Evolutionary conservation across 768 basidiomycete species (phyloP), one percentile per base, ranked within the genome.

Genomic region (Hygrocybe punicea): DNA sequence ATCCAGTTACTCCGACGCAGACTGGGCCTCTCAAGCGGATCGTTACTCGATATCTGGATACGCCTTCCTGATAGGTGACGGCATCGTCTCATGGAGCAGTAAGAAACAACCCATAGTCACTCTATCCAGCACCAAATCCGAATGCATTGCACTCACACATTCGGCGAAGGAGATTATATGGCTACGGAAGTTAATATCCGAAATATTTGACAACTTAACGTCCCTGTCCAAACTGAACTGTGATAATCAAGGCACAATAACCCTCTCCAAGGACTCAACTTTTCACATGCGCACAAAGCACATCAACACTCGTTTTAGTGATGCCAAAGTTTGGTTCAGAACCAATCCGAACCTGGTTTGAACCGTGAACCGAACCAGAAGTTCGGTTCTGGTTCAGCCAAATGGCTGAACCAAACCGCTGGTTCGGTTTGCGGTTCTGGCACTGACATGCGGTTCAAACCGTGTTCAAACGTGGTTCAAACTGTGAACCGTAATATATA

Each of bases 121-220:
- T 8, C 45, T 64, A 10, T 64, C 60, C 3, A 63, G 59, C 4
- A 53, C 57, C 2, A 60, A 61, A 48, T 54, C 57, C 9, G 62
- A 59, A 50, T 63, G 63, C 49, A 47, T 64, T 7, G 63, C 63
- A 17, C 55, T 53, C 1, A 58, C 53, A 9, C 54, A 61, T 50
- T 17, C 19, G 9, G 9, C 23, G 9, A 25, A 50, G n/a, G 48
- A 50, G 25, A 4, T 50, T 10, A n/a, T 62, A 51, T 65, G 72
- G 69, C 57, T 69, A 55, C 60, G 67, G 46, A 57, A 58, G 23
- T 59, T 69, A 23, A 57, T 62, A 14, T 50, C 57, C 4, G 55
- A 69, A 42, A 58, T 61, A 19, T 37, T 63, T 34, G 17, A 4
- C 29, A 46, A 34, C 25, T 16, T 57, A 17, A 24, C 49, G 13